Percentiles rank a stretch among this genome's conserved stretches.
phyloP scores from a whole-genome alignment of 108 stramenopile species.

The Mayamaea pseudoterrestris region DNA sequence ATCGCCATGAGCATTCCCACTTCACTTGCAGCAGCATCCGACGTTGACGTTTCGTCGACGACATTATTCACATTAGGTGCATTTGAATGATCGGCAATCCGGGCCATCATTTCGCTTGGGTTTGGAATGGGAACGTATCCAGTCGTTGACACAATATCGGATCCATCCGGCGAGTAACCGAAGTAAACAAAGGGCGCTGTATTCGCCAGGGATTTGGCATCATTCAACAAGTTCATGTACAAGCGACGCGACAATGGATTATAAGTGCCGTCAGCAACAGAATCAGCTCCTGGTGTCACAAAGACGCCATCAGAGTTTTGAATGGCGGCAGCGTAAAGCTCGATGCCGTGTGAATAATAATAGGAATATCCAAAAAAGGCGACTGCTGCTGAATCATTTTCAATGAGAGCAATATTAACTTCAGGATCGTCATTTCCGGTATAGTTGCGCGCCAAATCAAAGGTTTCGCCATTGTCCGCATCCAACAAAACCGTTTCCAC shows the following conservation, averaged over 20 bases:
- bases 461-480: slow-evolving; percentile 8
- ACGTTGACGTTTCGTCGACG: too few species aligned
- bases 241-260: slow-evolving; percentile 14
- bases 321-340: slow-evolving; percentile 11
- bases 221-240: slow-evolving; percentile 15
- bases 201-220: not conserved
- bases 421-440: slow-evolving; percentile 5
- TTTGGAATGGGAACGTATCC: not conserved
- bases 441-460: slow-evolving; percentile 7
- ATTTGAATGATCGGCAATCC: too few species aligned
- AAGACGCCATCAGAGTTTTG: not conserved
- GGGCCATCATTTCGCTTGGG: too few species aligned
- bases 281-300: slow-evolving; percentile 1
- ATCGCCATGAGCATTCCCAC: too few species aligned
- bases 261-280: slow-evolving; percentile 12
- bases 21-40: too few species aligned
- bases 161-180: slow-evolving; percentile 2
- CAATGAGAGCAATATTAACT: slow-evolving; percentile 2
- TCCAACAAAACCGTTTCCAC: slow-evolving; percentile 1
- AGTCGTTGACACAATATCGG: not conserved
- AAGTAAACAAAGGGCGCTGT: slow-evolving; percentile 12
- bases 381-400: slow-evolving; percentile 6
- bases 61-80: too few species aligned
- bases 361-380: slow-evolving; percentile 15
- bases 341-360: slow-evolving; percentile 7